A percentile compares a stretch with the other conserved stretches of the same genome.
Conservation (phyloP, 2,329 filamentous ascomycete genomes). For the Trichoderma polysporum region DNA sequence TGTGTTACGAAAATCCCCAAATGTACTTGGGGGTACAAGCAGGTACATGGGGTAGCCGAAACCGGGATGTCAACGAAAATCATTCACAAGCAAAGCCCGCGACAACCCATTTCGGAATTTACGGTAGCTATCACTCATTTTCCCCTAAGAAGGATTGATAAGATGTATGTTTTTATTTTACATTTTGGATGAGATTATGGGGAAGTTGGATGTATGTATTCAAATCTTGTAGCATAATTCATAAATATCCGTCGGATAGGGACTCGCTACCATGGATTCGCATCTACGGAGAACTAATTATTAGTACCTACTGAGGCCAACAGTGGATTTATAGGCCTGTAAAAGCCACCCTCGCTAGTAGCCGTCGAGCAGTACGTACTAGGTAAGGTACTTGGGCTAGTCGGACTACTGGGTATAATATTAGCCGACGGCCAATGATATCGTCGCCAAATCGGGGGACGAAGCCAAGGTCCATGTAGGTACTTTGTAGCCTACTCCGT, state of each 20-base stretch:
- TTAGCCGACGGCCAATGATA: conserved; percentile 18
- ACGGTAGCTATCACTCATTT: too few relatives aligned
- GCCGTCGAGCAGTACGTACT: neutral
- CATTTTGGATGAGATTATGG: neutral
- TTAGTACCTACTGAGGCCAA: neutral
- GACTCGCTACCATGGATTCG: too few relatives aligned
- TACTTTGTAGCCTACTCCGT: neutral
- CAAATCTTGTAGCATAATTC: neutral
- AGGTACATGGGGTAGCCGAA: too few relatives aligned
- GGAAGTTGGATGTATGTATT: neutral
- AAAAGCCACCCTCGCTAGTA: neutral
- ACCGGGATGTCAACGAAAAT: too few relatives aligned
- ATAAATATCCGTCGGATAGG: neutral
- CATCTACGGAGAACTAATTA: too few relatives aligned
- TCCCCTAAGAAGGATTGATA: too few relatives aligned
- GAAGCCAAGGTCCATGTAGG: neutral
- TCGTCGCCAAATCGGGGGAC: neutral
- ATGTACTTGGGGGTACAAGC: too few relatives aligned
- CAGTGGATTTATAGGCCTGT: neutral
- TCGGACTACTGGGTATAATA: neutral
- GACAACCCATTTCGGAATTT: too few relatives aligned
- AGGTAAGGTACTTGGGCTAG: too few relatives aligned
- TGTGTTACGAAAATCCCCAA: too few relatives aligned
- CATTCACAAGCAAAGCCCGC: too few relatives aligned
- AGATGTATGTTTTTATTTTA: too few relatives aligned